phyloP scores from a whole-genome alignment of 805 yeast species.

The Lachancea thermotolerans region DNA sequence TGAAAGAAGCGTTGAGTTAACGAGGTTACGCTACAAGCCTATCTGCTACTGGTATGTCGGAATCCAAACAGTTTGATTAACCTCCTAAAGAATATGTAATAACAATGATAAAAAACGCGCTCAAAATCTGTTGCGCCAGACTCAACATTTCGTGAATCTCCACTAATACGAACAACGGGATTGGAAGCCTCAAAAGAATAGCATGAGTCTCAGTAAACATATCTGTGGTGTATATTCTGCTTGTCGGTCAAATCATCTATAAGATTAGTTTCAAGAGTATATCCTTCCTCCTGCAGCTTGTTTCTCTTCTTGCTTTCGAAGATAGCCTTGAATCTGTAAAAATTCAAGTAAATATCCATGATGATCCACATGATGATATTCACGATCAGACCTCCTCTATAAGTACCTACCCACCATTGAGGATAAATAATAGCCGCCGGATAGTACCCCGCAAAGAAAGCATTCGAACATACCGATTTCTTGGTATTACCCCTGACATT shows the following conservation, averaged over 20 bases:
- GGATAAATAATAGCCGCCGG: constrained; percentile 17
- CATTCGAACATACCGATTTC: constrained; percentile 9
- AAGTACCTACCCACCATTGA: constrained; percentile 21
- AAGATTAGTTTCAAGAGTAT: constrained; percentile 15
- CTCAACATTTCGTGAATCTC: too few species aligned
- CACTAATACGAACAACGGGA: too few species aligned
- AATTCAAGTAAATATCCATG: constrained; percentile 19
- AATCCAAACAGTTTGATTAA: too few species aligned
- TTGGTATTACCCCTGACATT: constrained; percentile 11
- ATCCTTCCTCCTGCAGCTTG: constrained; percentile 6
- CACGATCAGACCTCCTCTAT: constrained; percentile 15
- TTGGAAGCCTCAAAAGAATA: too few species aligned
- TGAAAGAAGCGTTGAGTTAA: too few species aligned
- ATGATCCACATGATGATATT: constrained; percentile 28
- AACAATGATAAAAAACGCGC: too few species aligned
- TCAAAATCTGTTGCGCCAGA: too few species aligned
- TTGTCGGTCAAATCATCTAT: constrained; percentile 26
- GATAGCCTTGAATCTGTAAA: constrained; percentile 23
- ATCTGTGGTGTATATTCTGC: constrained; percentile 22
- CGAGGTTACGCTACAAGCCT: too few species aligned
- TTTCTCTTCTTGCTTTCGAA: constrained; percentile 23
- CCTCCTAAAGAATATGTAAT: too few species aligned
- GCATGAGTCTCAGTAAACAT: constrained; percentile 7
- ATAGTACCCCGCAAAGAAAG: constrained; percentile 17
- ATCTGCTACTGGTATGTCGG: too few species aligned